Conservation (phyloP, 2,329 filamentous ascomycete species). For the Tolypocladium tundrense region DNA sequence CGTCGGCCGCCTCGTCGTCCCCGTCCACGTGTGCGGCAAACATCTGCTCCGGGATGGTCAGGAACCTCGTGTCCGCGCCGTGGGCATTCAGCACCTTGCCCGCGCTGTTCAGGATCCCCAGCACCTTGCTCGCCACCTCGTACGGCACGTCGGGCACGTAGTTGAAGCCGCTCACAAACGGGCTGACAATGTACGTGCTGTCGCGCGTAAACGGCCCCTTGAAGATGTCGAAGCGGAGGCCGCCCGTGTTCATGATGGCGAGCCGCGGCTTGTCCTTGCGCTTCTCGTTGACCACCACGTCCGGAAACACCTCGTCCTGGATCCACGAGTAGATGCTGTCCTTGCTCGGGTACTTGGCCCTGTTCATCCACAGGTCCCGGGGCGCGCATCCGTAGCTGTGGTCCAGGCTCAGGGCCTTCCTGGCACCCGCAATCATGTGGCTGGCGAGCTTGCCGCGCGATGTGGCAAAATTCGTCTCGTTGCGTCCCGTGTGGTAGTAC, state of each 20-base stretch:
- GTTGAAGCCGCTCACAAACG: conserved; percentile 71
- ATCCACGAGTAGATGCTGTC: conserved; percentile 78
- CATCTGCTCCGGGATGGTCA: conserved; percentile 39
- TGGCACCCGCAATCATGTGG: conserved; percentile 56
- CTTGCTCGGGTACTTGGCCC: conserved; percentile 61
- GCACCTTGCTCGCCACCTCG: conserved; percentile 57
- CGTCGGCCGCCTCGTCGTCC: conserved; percentile 6
- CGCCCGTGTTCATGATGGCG: conserved; percentile 78
- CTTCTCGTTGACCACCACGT: conserved; percentile 46
- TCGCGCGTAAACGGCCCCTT: conserved; percentile 84
- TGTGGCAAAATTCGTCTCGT: conserved; percentile 65
- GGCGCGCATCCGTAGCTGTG: conserved; percentile 75
- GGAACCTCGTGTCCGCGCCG: conserved; percentile 30
- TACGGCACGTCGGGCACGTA: conserved; percentile 78
- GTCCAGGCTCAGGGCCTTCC: conserved; percentile 63
- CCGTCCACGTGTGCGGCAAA: conserved; percentile 9
- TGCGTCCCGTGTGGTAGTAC: conserved; percentile 67
- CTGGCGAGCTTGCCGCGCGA: conserved; percentile 63
- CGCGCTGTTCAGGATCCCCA: conserved; percentile 46
- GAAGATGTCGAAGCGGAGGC: conserved; percentile 92
- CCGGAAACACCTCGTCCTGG: conserved; percentile 62
- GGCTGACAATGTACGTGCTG: conserved; percentile 74
- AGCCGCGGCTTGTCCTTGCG: conserved; percentile 55
- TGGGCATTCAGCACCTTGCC: conserved; percentile 34
- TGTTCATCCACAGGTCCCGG: conserved; percentile 68